Percentiles rank a stretch among this genome's conserved stretches.
These are phyloP conservation scores for Tricholoma sp. DNA, from an alignment of 768 basidiomycete species.

Conservation along the genomic window DNA sequence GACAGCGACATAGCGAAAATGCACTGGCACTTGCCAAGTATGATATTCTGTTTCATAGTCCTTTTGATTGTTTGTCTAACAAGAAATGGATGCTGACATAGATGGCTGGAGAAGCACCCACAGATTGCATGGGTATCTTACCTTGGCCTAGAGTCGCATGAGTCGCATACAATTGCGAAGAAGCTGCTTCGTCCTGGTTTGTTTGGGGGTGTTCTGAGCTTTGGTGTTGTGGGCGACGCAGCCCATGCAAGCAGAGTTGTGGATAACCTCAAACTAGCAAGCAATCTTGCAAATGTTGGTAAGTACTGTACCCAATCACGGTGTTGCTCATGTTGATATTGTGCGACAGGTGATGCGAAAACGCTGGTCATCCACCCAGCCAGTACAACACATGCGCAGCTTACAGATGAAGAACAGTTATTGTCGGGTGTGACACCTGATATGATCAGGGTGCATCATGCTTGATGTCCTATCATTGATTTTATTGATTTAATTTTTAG, in stretches of 20 bases:
- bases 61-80: neutral
- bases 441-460: conserved; percentile 57
- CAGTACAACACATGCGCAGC: conserved; percentile 71
- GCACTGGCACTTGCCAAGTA: conserved; percentile 61
- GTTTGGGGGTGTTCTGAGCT: conserved; percentile 73
- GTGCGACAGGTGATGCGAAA: conserved; percentile 55
- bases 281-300: conserved; percentile 71
- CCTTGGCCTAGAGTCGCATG: conserved; percentile 60
- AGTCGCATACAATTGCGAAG: conserved; percentile 54
- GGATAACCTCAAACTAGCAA: conserved; percentile 65
- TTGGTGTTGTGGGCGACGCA: conserved; percentile 63
- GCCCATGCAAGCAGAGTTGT: conserved; percentile 54
- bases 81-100: conserved; percentile 12
- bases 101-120: conserved; percentile 59
- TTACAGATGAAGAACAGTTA: conserved; percentile 53
- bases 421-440: conserved; percentile 71
- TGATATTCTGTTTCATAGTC: conserved; percentile 4
- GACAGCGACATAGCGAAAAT: conserved; percentile 67
- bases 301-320: conserved; percentile 13
- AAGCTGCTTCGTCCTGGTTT: conserved; percentile 46
- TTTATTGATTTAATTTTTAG: conserved; percentile 8
- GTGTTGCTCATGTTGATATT: neutral
- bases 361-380: conserved; percentile 78
- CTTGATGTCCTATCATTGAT: neutral
- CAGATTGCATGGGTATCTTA: conserved; percentile 76